Percentiles rank a stretch among this genome's conserved stretches.
phyloP scores from a whole-genome alignment of 371 early-diverging fungal species.

The Mortierella sp. region DNA sequence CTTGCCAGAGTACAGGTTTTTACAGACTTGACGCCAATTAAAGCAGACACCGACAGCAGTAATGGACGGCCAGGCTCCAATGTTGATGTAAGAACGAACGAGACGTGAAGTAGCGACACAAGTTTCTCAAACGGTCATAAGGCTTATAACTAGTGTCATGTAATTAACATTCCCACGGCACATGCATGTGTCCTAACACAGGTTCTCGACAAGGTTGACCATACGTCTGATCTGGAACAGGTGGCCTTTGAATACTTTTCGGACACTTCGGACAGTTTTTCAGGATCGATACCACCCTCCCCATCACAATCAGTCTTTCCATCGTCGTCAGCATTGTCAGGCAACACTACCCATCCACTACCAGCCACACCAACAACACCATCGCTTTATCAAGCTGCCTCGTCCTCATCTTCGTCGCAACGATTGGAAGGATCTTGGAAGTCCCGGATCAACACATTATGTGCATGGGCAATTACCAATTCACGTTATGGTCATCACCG shows the following conservation, averaged over 20 bases:
- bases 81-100: slow-evolving; percentile 28
- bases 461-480: slow-evolving; percentile 70
- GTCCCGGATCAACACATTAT: slow-evolving; percentile 52
- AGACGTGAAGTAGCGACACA: background rate
- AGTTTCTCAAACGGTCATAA: no score
- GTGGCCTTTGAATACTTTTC: slow-evolving; percentile 37
- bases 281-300: slow-evolving; percentile 53
- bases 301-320: slow-evolving; percentile 41
- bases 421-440: slow-evolving; percentile 30
- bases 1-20: slow-evolving; percentile 47
- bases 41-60: slow-evolving; percentile 7
- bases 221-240: slow-evolving; percentile 25
- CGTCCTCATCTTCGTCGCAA: slow-evolving; percentile 9
- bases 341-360: background rate
- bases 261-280: slow-evolving; percentile 14
- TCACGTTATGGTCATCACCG: slow-evolving; percentile 69
- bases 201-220: slow-evolving; percentile 40
- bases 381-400: background rate
- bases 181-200: background rate
- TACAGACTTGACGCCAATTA: slow-evolving; percentile 29
- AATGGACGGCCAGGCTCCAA: slow-evolving; percentile 17
- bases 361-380: background rate
- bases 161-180: background rate
- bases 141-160: background rate
- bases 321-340: slow-evolving; percentile 1